Evolutionary conservation across 2,329 filamentous ascomycete genomes (phyloP).

Genomic region (Magnaporthiopsis rhizophila): DNA sequence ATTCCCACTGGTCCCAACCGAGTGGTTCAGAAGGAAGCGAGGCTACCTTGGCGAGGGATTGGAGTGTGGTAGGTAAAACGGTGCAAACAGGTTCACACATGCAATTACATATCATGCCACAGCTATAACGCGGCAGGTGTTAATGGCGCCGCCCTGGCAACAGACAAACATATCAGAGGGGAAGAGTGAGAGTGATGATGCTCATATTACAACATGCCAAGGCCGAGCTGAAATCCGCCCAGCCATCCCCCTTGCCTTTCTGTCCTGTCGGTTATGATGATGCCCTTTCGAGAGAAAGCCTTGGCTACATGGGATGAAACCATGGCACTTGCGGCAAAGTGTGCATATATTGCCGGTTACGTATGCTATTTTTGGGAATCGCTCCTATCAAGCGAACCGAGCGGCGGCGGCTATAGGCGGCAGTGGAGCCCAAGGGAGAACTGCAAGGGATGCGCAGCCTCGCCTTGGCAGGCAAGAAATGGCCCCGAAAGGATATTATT

Average conservation of each 20-base stretch:
- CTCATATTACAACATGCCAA: background rate
- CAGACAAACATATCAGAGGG: too few species aligned
- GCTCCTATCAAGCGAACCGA: background rate
- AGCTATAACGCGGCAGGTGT: too few species aligned
- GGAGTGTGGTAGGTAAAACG: background rate
- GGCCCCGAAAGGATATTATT: background rate
- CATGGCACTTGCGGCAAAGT: background rate
- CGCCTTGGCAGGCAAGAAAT: too few species aligned
- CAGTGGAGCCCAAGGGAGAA: too few species aligned
- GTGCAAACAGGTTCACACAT: background rate
- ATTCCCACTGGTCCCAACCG: background rate
- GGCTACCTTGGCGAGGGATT: too few species aligned
- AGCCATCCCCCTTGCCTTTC: background rate
- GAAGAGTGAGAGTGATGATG: too few species aligned
- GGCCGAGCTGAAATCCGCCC: background rate
- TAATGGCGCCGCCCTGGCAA: too few species aligned
- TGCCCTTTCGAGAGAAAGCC: background rate
- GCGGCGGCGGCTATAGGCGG: too few species aligned
- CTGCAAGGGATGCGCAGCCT: too few species aligned
- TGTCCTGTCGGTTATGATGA: background rate
- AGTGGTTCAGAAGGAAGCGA: background rate
- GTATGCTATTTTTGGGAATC: background rate
- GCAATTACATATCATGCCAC: background rate
- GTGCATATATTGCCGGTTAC: background rate
- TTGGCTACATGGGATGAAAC: background rate